Conservation (phyloP, 2,329 filamentous ascomycete species). For the Ustilaginoidea virens region DNA sequence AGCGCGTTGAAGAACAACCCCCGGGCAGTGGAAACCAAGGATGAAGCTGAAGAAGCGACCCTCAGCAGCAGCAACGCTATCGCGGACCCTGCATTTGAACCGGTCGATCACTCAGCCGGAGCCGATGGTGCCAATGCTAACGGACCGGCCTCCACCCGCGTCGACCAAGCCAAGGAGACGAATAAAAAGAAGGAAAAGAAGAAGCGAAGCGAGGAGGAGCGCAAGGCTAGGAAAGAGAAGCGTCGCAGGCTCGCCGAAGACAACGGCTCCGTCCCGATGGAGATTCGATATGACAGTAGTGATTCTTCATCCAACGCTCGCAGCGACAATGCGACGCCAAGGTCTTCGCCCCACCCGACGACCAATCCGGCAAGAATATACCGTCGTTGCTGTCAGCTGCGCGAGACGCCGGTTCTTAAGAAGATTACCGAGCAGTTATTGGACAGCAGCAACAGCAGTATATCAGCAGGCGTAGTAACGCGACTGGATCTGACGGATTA, state of each 20-base stretch:
- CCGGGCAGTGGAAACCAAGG: constrained; percentile 36
- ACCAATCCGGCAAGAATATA: constrained; percentile 90
- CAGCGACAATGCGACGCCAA: constrained; percentile 9
- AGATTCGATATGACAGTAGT: constrained; percentile 58
- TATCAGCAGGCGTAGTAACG: constrained; percentile 59
- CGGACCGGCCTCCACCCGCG: constrained; percentile 4
- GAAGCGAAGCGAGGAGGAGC: constrained; percentile 82
- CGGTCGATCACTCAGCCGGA: no score
- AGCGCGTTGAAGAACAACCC: constrained; percentile 58
- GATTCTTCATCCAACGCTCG: constrained; percentile 32
- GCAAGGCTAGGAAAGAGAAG: constrained; percentile 83
- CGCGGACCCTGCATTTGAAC: no score
- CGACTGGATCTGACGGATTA: constrained; percentile 77
- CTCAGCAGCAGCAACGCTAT: not conserved
- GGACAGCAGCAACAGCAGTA: constrained; percentile 48
- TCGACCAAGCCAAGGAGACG: constrained; percentile 24
- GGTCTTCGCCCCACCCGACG: constrained; percentile 42
- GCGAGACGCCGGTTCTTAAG: constrained; percentile 84
- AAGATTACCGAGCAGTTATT: constrained; percentile 81
- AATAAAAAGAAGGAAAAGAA: constrained; percentile 86
- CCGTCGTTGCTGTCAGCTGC: constrained; percentile 79
- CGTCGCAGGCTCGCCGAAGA: constrained; percentile 73
- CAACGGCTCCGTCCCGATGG: constrained; percentile 74
- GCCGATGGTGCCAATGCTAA: constrained; percentile 12
- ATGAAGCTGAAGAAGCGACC: constrained; percentile 17